Conservation (phyloP, 371 early-diverging fungal species). For the Caulochytrium protostelioides region DNA sequence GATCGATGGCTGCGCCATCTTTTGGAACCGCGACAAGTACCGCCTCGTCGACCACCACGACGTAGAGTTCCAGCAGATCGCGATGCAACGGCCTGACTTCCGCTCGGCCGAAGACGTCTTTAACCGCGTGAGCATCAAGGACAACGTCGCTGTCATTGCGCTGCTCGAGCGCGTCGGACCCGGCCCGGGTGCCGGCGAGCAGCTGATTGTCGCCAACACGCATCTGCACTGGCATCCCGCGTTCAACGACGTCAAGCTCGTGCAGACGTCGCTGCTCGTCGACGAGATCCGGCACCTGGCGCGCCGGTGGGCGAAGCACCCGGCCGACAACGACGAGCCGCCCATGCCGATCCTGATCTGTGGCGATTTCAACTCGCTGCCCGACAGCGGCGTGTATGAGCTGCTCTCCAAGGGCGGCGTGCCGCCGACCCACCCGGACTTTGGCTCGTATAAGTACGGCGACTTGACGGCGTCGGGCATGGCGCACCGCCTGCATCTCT, state of each 20-base stretch:
- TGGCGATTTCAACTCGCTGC: constrained; percentile 95
- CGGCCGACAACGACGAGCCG: neutral
- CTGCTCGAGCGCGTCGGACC: no score
- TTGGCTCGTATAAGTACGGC: constrained; percentile 58
- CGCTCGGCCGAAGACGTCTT: constrained; percentile 78
- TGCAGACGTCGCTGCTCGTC: constrained; percentile 87
- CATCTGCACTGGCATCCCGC: constrained; percentile 87
- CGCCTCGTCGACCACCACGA: constrained; percentile 48
- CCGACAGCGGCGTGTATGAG: constrained; percentile 79
- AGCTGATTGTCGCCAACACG: constrained; percentile 71
- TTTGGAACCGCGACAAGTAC: constrained; percentile 69
- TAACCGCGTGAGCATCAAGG: constrained; percentile 84
- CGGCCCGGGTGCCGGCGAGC: constrained; percentile 54
- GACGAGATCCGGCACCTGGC: constrained; percentile 58
- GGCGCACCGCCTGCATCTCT: constrained; percentile 51
- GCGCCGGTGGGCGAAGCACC: constrained; percentile 10
- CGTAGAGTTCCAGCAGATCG: constrained; percentile 84
- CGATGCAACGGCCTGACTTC: constrained; percentile 66
- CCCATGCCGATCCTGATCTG: constrained; percentile 46
- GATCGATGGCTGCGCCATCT: constrained; percentile 97
- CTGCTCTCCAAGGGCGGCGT: constrained; percentile 46
- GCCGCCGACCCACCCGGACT: constrained; percentile 59
- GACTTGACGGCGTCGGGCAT: constrained; percentile 66
- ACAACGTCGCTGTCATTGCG: constrained; percentile 81
- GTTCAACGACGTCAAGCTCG: constrained; percentile 90